Percentiles rank a stretch among this genome's conserved stretches.
Conservation (phyloP, 306 rosid genomes). For the Begonia loranthoides region DNA sequence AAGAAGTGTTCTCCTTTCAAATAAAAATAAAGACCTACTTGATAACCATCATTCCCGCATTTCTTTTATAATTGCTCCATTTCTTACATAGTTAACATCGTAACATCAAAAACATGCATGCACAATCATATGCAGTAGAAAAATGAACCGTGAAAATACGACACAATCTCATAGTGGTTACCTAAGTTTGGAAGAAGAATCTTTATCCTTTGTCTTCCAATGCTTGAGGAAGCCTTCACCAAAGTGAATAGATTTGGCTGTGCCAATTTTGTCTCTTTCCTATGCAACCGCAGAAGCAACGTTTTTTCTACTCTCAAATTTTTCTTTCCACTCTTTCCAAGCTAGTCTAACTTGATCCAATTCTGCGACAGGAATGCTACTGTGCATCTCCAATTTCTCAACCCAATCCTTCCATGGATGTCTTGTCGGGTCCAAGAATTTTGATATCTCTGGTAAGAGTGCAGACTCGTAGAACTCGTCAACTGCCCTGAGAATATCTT, state of each 20-base stretch:
- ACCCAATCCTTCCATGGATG: conserved; percentile 77
- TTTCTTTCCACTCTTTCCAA: conserved; percentile 66
- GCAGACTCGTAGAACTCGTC: conserved; percentile 56
- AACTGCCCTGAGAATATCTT: conserved; percentile 43
- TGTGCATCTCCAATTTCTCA: conserved; percentile 52
- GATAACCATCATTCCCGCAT: too few species aligned
- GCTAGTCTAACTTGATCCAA: conserved; percentile 63
- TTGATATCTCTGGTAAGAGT: conserved; percentile 57
- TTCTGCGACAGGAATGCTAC: conserved; percentile 49
- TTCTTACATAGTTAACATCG: too few species aligned
- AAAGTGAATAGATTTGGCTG: background rate
- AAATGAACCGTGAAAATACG: too few species aligned
- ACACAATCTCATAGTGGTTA: too few species aligned
- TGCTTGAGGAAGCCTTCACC: background rate
- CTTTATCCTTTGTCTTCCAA: too few species aligned
- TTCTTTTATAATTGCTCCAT: too few species aligned
- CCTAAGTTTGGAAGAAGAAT: too few species aligned
- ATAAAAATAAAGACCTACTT: too few species aligned
- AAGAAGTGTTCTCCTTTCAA: too few species aligned
- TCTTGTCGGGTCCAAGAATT: conserved; percentile 55
- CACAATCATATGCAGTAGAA: too few species aligned
- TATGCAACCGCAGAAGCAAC: conserved; percentile 10
- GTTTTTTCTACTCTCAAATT: conserved; percentile 13
- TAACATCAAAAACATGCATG: too few species aligned
- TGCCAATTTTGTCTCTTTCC: conserved; percentile 2